Conservation (phyloP, 495 filamentous ascomycete genomes). For the Aspergillus wentii region DNA sequence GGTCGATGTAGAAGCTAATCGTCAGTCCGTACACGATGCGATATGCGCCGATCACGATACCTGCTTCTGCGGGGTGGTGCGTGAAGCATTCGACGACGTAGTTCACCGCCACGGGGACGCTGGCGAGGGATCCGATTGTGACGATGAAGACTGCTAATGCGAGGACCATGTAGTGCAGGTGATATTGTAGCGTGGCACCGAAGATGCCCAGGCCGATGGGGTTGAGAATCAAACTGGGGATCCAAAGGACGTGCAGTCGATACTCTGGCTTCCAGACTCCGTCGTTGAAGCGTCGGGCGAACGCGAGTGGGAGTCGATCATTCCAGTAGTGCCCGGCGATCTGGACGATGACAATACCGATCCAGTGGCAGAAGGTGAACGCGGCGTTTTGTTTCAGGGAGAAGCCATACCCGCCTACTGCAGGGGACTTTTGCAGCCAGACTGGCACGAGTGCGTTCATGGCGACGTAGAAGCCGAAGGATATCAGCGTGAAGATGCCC, state of each 20-base stretch:
- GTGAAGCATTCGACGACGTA: slow-evolving; percentile 47
- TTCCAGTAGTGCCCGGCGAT: slow-evolving; percentile 38
- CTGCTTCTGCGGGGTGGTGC: slow-evolving; percentile 35
- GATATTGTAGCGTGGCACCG: slow-evolving; percentile 41
- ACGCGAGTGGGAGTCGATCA: slow-evolving; percentile 40
- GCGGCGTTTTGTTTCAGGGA: slow-evolving; percentile 28
- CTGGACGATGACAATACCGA: slow-evolving; percentile 37
- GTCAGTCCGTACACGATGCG: slow-evolving; percentile 38
- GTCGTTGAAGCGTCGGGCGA: slow-evolving; percentile 25
- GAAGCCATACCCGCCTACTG: slow-evolving; percentile 35
- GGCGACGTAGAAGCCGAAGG: slow-evolving; percentile 29
- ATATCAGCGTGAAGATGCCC: slow-evolving; percentile 20
- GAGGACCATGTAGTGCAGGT: slow-evolving; percentile 44
- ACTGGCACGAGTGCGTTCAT: slow-evolving; percentile 28
- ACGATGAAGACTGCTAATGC: slow-evolving; percentile 40
- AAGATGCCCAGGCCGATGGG: slow-evolving; percentile 47
- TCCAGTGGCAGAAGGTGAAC: slow-evolving; percentile 46
- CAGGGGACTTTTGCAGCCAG: slow-evolving; percentile 30
- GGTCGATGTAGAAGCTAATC: slow-evolving; percentile 43
- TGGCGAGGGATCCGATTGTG: slow-evolving; percentile 31
- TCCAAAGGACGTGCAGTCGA: slow-evolving; percentile 42
- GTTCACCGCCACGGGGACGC: slow-evolving; percentile 42
- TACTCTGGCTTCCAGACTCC: slow-evolving; percentile 50
- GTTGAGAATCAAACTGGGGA: slow-evolving; percentile 38
- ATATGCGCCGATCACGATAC: slow-evolving; percentile 35